phyloP scores from a whole-genome alignment of 306 rosid genomes.

The Quercus gilva region DNA sequence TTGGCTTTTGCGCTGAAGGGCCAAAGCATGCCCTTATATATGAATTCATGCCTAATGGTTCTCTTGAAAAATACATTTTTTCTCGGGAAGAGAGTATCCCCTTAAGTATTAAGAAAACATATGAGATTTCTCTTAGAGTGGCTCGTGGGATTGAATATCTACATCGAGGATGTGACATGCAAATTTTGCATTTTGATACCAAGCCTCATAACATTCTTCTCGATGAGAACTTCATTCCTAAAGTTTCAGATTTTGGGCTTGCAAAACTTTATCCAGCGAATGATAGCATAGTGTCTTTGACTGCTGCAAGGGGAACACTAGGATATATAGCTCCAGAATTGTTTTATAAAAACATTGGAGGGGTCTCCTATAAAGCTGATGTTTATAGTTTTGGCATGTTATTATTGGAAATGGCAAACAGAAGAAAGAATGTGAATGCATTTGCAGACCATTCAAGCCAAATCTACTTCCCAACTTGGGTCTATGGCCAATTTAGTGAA shows the following conservation, averaged over 20 bases:
- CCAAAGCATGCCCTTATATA: constrained; percentile 15
- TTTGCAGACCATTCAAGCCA: constrained; percentile 23
- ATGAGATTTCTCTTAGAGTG: constrained; percentile 15
- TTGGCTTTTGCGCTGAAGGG: constrained; percentile 22
- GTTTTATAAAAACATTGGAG: constrained; percentile 8
- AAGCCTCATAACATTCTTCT: constrained; percentile 19
- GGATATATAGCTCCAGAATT: constrained; percentile 29
- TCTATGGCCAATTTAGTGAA: constrained; percentile 2
- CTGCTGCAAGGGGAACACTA: constrained; percentile 14
- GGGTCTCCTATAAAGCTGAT: constrained; percentile 9
- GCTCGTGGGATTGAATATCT: constrained; percentile 22
- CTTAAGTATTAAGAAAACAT: not conserved
- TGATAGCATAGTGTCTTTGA: not conserved
- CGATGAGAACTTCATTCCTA: constrained; percentile 3
- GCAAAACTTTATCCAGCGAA: not conserved
- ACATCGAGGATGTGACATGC: constrained; percentile 25
- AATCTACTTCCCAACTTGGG: constrained; percentile 21
- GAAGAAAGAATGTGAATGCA: constrained; percentile 21
- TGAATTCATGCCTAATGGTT: constrained; percentile 30
- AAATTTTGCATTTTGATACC: constrained; percentile 26
- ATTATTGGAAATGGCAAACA: constrained; percentile 16
- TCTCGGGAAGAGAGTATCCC: not conserved
- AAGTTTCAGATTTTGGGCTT: constrained; percentile 27
- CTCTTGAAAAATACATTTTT: constrained; percentile 25
- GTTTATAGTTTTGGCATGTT: constrained; percentile 25